These are phyloP conservation scores for Kingdonia uniflora DNA, from an alignment of 164 flowering plant genomes.

Conservation along the genomic window DNA sequence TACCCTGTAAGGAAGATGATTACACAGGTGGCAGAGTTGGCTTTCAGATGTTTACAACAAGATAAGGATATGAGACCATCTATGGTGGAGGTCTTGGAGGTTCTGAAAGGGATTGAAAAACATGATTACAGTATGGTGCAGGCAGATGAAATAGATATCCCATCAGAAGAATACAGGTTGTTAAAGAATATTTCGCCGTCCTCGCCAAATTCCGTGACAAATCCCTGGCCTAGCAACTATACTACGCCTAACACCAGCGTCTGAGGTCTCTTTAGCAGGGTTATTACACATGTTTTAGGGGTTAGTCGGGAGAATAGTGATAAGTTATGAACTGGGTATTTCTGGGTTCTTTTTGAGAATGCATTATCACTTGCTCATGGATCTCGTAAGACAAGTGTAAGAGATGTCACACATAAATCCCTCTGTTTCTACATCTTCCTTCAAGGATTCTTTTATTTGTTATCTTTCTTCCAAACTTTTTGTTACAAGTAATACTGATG, in stretches of 20 bases:
- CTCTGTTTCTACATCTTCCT: too few relatives aligned
- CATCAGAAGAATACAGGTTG: conserved; percentile 20
- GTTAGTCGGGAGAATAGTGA: too few relatives aligned
- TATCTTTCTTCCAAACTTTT: too few relatives aligned
- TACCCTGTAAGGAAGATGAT: conserved; percentile 23
- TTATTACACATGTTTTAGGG: too few relatives aligned
- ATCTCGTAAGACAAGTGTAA: too few relatives aligned
- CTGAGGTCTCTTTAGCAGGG: not conserved
- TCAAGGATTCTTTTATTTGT: too few relatives aligned
- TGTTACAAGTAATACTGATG: too few relatives aligned
- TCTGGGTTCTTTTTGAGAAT: too few relatives aligned
- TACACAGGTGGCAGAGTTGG: conserved; percentile 53
- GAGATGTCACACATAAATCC: too few relatives aligned
- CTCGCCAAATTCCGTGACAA: conserved; percentile 40
- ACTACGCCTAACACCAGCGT: conserved; percentile 26
- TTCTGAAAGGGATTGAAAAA: conserved; percentile 20
- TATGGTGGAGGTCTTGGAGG: conserved; percentile 41
- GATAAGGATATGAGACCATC: conserved; percentile 54
- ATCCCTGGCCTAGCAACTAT: conserved; percentile 18
- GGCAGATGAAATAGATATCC: conserved; percentile 20
- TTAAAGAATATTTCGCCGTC: conserved; percentile 20
- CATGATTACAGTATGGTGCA: conserved; percentile 12
- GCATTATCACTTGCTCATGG: too few relatives aligned
- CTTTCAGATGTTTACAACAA: conserved; percentile 53
- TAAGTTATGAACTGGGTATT: too few relatives aligned